Evolutionary conservation across 768 basidiomycete genomes (phyloP), one percentile per base, ranked within the genome.

Genomic region (Botryobasidium botryosum): DNA sequence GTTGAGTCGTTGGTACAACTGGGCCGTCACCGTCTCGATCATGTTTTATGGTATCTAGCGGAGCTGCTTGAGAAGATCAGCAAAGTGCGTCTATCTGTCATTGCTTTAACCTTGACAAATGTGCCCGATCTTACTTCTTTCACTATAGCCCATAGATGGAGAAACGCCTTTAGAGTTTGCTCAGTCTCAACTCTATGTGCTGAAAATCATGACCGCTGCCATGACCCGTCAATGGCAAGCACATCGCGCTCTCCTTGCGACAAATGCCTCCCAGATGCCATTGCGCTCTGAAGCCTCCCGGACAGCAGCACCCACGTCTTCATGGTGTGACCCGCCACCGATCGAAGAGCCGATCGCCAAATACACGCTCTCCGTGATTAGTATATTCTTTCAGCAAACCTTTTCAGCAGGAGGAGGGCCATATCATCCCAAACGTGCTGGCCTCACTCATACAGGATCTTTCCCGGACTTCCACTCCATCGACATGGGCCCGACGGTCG

Each of bases 111-210:
- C 40, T 40, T 6, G 40, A 48, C 7, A 26, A 45, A 23, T 44
- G 42, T 48, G 6, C 3, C 36, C 21, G 23, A 35, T 13, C 13
- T 32, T 35, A 23, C 39, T 13, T 35, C 12, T 47, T 5, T 43
- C 33, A 37, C 54, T 51, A 58, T 49, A 21, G 37, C 6, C 23
- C 38, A 4, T 27, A 26, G 39, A 5, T 5, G 8, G 5, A 5
- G 15, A 8, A 63, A 66, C 44, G 62, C 71, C 46, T 65, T 76
- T 83, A 15, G 79, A 86, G 45, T 71, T 79, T 35, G 68, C 88
- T 3, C 86, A 91, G 56, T 90, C 87, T 0, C 83, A 90, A 57
- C 66, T 91, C 2, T 85, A 84, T 53, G 62, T 91, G 31, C 68
- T 90, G 54, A 86, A 90, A 61, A 75, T 90, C 20, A 61, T 92